Evolutionary conservation across 2,329 filamentous ascomycete species (phyloP), one percentile per base, ranked within the genome.

Genomic region (Botrytis byssoidea): DNA sequence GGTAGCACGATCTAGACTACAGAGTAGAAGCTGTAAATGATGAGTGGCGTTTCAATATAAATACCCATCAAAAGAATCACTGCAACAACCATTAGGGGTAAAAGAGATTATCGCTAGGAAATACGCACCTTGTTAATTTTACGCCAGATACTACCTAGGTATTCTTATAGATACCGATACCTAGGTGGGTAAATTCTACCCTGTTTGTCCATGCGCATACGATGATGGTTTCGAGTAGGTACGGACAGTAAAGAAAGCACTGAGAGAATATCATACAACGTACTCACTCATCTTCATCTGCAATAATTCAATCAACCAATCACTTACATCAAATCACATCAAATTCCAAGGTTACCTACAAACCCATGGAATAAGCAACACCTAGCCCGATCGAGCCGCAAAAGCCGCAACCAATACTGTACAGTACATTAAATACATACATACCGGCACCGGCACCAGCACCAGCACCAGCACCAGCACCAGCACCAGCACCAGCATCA

Each of bases 1-100:
- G 48, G 29, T 37, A 60, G 35, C 25, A 61, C 35, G 35, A 61
- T 61, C 59, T 63, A 37, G 35, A 37, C 35, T 37, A 35, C 32
- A 35, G 32, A 35, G 32, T 35, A 63, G 35, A 40, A 63, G 35
- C 60, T 20, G 61, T 29, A 18, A 64, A 42, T 64, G 40, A 22
- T 22, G 61, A 64, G 37, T 64, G 37, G 61, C 61, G 25, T 63
- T 29, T 63, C 60, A 63, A 63, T 63, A 63, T 63, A 40, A 63
- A 60, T 35, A 10, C 32, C 57, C 29, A 22, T 51, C 57, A 32
- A 32, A 60, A 37, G 29, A 37, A 32, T 20, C 32, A 37, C 16
- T 37, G 20, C 57, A 37, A 25, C 32, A 4, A 25, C 4, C 10
- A 60, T 60, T 25, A 60, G 29, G 57, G 32, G 57, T 12, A 60